phyloP scores from a whole-genome alignment of 768 basidiomycete species.

The Auricularia auricula-judae region DNA sequence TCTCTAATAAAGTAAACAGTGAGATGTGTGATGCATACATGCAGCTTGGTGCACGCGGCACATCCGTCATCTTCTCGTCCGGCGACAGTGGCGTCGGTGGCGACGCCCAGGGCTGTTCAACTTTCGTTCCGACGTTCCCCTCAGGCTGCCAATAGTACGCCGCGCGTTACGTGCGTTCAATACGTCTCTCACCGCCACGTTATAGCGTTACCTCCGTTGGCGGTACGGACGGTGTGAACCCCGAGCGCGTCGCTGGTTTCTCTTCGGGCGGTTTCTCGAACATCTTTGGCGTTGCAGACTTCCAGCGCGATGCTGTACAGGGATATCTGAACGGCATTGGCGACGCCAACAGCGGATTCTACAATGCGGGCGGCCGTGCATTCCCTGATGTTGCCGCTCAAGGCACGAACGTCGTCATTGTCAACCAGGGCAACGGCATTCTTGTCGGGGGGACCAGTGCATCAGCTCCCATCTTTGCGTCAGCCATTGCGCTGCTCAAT shows the following conservation, averaged over 20 bases:
- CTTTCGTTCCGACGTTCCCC: constrained; percentile 26
- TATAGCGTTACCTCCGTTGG: constrained; percentile 25
- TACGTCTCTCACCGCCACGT: not conserved
- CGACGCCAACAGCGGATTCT: constrained; percentile 16
- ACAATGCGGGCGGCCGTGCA: constrained; percentile 17
- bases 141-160: constrained; percentile 24
- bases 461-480: constrained; percentile 24
- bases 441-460: constrained; percentile 31
- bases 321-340: constrained; percentile 11
- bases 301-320: constrained; percentile 20
- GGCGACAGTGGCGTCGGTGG: constrained; percentile 26
- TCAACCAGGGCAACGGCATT: constrained; percentile 27
- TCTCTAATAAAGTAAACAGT: not conserved
- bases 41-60: constrained; percentile 26
- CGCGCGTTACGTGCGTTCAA: not conserved
- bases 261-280: constrained; percentile 28
- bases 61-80: constrained; percentile 27
- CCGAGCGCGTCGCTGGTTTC: constrained; percentile 21
- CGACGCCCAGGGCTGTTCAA: constrained; percentile 14
- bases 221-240: constrained; percentile 17
- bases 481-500: constrained; percentile 21
- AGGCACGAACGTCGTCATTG: constrained; percentile 19
- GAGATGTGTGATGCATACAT: constrained; percentile 24
- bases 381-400: constrained; percentile 11
- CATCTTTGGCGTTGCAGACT: constrained; percentile 20